Percentiles rank a stretch among this genome's conserved stretches.
Conservation (phyloP, 306 rosid genomes). For the Rubus idaeus region DNA sequence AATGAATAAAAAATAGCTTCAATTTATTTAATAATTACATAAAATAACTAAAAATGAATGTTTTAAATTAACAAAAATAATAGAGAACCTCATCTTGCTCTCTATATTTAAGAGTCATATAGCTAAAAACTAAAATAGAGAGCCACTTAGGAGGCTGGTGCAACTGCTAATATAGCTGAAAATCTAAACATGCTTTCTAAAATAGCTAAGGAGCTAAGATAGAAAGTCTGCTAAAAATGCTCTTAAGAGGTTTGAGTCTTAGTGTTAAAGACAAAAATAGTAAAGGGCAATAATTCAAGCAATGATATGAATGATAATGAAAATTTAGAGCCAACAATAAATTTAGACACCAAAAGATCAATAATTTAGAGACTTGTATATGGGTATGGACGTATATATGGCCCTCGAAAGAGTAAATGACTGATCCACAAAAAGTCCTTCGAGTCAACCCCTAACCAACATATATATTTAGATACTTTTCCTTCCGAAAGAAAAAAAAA, state of each 20-base stretch:
- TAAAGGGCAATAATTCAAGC: background rate
- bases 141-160: no score
- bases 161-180: no score
- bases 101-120: no score
- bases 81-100: no score
- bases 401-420: constrained; percentile 9
- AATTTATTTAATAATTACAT: no score
- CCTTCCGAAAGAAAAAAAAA: background rate
- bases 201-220: no score
- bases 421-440: background rate
- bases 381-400: background rate
- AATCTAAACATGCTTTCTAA: no score
- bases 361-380: background rate
- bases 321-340: constrained; percentile 10
- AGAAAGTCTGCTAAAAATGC: no score
- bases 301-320: background rate
- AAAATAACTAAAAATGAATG: no score
- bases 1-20: no score
- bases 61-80: no score
- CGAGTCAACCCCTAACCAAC: constrained; percentile 19
- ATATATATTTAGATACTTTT: background rate
- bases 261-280: background rate
- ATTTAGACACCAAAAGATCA: constrained; percentile 14
- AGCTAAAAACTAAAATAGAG: no score
- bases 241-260: background rate